These are phyloP conservation scores for Linnemannia schmuckeri DNA, from an alignment of 192 early-diverging fungal species.

Conservation along the genomic window DNA sequence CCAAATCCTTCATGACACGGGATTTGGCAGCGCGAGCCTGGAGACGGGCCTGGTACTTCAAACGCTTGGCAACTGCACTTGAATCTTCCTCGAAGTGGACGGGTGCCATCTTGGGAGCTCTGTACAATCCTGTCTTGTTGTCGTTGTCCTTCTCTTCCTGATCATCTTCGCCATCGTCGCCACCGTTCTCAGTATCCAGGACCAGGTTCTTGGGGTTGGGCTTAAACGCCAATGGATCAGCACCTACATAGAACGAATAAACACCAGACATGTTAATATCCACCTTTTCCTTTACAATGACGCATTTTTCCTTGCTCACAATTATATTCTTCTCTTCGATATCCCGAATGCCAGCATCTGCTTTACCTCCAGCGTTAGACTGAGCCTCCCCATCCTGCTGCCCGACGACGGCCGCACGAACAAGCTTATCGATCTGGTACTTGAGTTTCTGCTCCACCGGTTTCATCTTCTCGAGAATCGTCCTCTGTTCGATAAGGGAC, in stretches of 20 bases:
- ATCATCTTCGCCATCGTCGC: constrained; percentile 28
- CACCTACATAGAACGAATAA: constrained; percentile 34
- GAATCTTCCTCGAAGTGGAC: constrained; percentile 86
- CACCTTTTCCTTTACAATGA: neutral
- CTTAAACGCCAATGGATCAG: constrained; percentile 91
- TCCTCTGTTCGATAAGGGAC: constrained; percentile 82
- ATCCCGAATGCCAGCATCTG: neutral
- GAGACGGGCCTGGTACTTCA: constrained; percentile 73
- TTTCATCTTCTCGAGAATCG: constrained; percentile 92
- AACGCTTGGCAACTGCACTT: constrained; percentile 65
- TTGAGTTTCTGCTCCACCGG: constrained; percentile 95
- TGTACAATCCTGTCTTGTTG: constrained; percentile 77
- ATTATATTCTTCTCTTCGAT: neutral
- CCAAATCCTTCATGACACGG: constrained; percentile 86
- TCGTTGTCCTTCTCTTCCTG: constrained; percentile 49
- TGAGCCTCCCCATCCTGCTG: constrained; percentile 53
- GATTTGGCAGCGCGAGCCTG: constrained; percentile 82
- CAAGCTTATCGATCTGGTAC: constrained; percentile 97
- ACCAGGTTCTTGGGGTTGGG: constrained; percentile 85
- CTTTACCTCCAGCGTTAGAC: constrained; percentile 29
- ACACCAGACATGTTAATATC: constrained; percentile 35
- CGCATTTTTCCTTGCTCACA: neutral
- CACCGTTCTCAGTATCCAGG: constrained; percentile 53
- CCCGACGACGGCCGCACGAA: constrained; percentile 73
- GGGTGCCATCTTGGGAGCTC: constrained; percentile 87